A percentile compares a stretch with the other conserved stretches of the same genome.
phyloP scores from a whole-genome alignment of 2,329 filamentous ascomycete species.

The Aspergillus pseudoviridinutans region DNA sequence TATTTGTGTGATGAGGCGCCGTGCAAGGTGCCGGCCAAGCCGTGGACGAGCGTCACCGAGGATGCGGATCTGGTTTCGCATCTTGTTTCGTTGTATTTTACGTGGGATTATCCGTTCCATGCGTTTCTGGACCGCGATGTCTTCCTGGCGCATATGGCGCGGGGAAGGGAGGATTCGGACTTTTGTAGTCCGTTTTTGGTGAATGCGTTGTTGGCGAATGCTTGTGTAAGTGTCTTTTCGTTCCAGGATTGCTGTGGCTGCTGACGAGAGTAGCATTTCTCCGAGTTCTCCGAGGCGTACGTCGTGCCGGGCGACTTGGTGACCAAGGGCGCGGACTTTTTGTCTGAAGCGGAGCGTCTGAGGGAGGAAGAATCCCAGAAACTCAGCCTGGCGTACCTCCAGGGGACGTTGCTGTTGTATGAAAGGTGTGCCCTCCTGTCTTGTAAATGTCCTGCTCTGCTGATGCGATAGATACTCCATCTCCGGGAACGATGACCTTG shows the following conservation, averaged over 20 bases:
- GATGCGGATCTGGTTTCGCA: slow-evolving; percentile 73
- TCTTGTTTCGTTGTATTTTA: slow-evolving; percentile 88
- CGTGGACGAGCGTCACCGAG: slow-evolving; percentile 79
- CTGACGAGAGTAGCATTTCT: slow-evolving; percentile 28
- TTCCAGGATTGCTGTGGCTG: neutral
- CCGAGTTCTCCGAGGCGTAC: slow-evolving; percentile 37
- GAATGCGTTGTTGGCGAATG: slow-evolving; percentile 74
- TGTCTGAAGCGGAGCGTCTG: slow-evolving; percentile 35
- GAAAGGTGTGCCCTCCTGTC: slow-evolving; percentile 24
- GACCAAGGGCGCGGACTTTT: slow-evolving; percentile 34
- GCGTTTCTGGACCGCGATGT: slow-evolving; percentile 77
- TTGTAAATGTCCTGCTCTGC: neutral
- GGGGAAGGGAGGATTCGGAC: slow-evolving; percentile 47
- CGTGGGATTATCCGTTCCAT: slow-evolving; percentile 88
- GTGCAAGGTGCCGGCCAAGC: slow-evolving; percentile 30
- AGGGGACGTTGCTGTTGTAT: slow-evolving; percentile 35
- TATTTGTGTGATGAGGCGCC: slow-evolving; percentile 36
- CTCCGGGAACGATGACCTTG: slow-evolving; percentile 33
- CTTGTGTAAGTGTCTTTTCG: slow-evolving; percentile 29
- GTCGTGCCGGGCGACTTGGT: slow-evolving; percentile 33
- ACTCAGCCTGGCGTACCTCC: slow-evolving; percentile 27
- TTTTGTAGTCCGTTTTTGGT: slow-evolving; percentile 88
- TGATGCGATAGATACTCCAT: slow-evolving; percentile 29
- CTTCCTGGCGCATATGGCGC: slow-evolving; percentile 51
- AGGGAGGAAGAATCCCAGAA: slow-evolving; percentile 18